Evolutionary conservation across 345 rosid genomes (phyloP).

Genomic region (Pistacia integerrima): DNA sequence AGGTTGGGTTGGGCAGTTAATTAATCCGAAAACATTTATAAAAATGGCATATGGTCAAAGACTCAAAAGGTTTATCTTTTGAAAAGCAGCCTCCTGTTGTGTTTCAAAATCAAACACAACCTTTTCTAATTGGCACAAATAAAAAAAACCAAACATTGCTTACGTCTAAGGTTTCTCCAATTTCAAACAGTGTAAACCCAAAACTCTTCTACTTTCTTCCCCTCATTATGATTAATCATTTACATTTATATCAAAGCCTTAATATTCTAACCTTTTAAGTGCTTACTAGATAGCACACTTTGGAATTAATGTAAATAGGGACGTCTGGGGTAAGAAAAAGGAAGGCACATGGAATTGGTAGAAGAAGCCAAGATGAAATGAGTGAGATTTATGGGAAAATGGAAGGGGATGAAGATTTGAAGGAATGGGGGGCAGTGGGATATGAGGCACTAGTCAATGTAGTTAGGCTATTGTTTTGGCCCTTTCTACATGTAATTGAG

Average conservation of each 20-base stretch:
- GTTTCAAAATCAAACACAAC: slow-evolving; percentile 18
- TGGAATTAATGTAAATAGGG: not conserved
- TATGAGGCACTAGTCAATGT: slow-evolving; percentile 36
- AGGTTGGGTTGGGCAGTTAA: not conserved
- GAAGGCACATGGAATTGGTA: not conserved
- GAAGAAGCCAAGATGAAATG: slow-evolving; percentile 23
- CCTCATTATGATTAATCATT: slow-evolving; percentile 26
- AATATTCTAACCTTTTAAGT: not conserved
- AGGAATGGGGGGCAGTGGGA: too few species aligned
- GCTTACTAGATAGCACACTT: slow-evolving; percentile 12
- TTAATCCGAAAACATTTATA: not conserved
- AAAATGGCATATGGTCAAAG: not conserved
- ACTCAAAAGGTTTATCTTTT: not conserved
- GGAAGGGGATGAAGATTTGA: slow-evolving; percentile 1
- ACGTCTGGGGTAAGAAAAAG: too few species aligned
- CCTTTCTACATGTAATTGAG: slow-evolving; percentile 47
- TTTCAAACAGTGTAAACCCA: slow-evolving; percentile 16
- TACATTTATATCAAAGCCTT: slow-evolving; percentile 20
- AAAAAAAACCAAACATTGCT: not conserved
- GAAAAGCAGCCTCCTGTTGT: not conserved
- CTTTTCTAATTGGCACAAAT: not conserved
- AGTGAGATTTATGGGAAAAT: slow-evolving; percentile 4
- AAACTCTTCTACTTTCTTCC: slow-evolving; percentile 2
- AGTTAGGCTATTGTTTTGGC: slow-evolving; percentile 36
- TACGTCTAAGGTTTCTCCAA: slow-evolving; percentile 17